Base-by-base conservation (phyloP, 2,329 filamentous ascomycete species). In the Alternaria panax region DNA sequence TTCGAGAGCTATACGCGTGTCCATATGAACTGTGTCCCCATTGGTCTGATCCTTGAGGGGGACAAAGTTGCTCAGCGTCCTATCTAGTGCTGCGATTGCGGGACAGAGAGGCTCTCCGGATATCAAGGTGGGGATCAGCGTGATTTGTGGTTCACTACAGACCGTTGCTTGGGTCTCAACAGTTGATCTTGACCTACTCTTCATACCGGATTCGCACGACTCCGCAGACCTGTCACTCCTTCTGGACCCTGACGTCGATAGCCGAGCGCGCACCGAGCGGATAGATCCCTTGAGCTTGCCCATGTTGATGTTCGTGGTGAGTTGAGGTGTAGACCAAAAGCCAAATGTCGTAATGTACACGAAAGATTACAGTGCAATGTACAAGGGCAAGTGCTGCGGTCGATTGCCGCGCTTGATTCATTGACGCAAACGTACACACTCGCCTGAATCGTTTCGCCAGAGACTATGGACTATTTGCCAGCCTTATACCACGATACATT, bases 261-360 rank as follows among this genome's bases (percentile, higher is more conserved):
- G 18, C 8, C 45, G 43, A 22, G 28, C 27, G 24, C 45, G 45
- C 22, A 58, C 20, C 5, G 48, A 58, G n/a, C 25, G 54, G 12
- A 61, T 34, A 3, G 41, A 24, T 1, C 46, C 36, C 25, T 46
- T 58, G 18, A 45, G 4, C 40, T 61, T 61, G 20, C 43, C 43
- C 59, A 61, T 57, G 1, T 34, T 18, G 25, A 22, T 30, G 25
- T 51, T 40, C 7, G 34, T n/a, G 48, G 20, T 28, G 1, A 18
- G 27, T 55, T n/a, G 25, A n/a, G 25, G 5, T 24, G 34, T 25
- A 27, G 22, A 27, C 22, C 16, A 18, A 20, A 16, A 16, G 14
- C 5, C 8, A 27, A 22, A 22, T 4, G 24, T 36, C n/a, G 40
- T 16, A 4, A 1, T 27, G 6, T 4, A n/a, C 12, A 36, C 20